Evolutionary conservation across 495 filamentous ascomycete species (phyloP), one percentile per base, ranked within the genome.

Genomic region (Talaromyces proteolyticus): DNA sequence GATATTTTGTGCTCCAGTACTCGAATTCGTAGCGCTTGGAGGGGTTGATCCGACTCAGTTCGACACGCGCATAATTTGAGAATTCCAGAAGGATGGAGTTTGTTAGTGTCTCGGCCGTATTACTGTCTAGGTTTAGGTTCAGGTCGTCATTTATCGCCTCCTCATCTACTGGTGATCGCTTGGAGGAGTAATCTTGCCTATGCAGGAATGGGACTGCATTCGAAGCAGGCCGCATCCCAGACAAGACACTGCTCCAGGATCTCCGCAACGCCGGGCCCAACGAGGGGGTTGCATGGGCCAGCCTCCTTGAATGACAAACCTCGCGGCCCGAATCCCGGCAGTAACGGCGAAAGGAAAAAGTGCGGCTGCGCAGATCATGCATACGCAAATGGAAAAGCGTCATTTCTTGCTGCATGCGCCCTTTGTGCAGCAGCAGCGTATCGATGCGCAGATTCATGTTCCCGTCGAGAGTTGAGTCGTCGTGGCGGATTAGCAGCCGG

Each of bases 401-500:
- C 36, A 95, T 78, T 44, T 84, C 80, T 55, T 80, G 80, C 43
- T 67, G 63, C 43, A 65, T 67, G 46, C 80, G 82, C 11, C 76
- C 75, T n/a, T 70, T 56, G 5, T 66, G 70, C 26, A 72, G 68
- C 37, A 89, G 79, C 48, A 85, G 74, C 14, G 90, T 90, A 62
- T 96, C 91, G 44, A 98, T 77, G 38, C 91, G 84, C 47, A 98
- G 76, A 63, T 96, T 96, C 93, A 96, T 95, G 74, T 97, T 96
- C 17, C 93, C 92, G 65, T 98, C 93, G 16, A 85, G 63, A 3
- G 93, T 95, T 29, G 88, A 78, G 67, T 96, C 90, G 59, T 98
- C 93, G 58, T 98, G 93, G 39, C 86, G 82, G 58, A 98, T 93
- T 37, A 78, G 78, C 23, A 98, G 69, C 42, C 86, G 79, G 56